Evolutionary conservation across 164 flowering plant species (phyloP).

Genomic region (Vitis rotundifolia): DNA sequence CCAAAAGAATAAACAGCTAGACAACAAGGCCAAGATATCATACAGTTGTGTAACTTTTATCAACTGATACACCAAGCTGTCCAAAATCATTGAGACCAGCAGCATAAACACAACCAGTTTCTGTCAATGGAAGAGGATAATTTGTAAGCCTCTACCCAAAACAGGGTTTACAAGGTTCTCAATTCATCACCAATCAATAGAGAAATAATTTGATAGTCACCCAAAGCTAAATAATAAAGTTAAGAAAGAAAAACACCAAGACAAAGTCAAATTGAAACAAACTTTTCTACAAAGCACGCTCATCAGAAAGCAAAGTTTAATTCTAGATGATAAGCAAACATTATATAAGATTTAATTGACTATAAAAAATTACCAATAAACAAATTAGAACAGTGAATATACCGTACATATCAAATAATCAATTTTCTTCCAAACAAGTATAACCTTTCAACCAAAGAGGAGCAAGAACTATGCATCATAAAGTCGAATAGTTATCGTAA

Average conservation of each 20-base stretch:
- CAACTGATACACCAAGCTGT: conserved; percentile 72
- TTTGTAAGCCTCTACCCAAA: conserved; percentile 6
- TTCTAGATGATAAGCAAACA: no score
- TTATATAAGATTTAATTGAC: no score
- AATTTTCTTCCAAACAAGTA: no score
- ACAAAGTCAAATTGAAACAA: no score
- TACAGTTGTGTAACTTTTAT: conserved; percentile 50
- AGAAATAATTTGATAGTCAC: neutral
- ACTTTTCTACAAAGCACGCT: no score
- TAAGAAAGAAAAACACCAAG: neutral
- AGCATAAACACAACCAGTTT: conserved; percentile 80
- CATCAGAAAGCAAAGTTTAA: no score
- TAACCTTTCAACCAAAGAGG: no score
- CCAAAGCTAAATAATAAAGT: neutral
- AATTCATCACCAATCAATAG: conserved; percentile 6
- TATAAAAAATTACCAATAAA: no score
- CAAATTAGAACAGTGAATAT: no score
- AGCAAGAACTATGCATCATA: no score
- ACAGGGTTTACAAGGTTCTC: neutral
- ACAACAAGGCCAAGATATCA: conserved; percentile 24
- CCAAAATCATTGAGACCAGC: conserved; percentile 95
- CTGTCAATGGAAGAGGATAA: conserved; percentile 41
- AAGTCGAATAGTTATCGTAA: no score
- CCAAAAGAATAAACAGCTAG: neutral
- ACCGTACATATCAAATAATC: no score